phyloP scores from a whole-genome alignment of 2,329 filamentous ascomycete genomes.

The Cladosporium cucumerinum region DNA sequence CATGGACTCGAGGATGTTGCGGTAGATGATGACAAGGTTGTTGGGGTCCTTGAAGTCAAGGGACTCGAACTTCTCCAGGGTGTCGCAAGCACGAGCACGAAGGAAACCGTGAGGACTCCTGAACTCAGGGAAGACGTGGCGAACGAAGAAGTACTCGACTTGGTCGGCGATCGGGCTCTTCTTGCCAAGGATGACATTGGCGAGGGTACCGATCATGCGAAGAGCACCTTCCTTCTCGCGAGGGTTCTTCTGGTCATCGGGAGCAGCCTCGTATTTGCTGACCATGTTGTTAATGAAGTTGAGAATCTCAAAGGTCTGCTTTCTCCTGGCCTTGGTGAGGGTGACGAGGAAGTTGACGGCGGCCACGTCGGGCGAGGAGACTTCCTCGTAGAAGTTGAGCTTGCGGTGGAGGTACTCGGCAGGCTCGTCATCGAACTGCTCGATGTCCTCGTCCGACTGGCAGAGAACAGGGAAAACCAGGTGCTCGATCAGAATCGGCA shows the following conservation, averaged over 20 bases:
- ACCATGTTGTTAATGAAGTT: conserved; percentile 94
- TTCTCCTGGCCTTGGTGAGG: conserved; percentile 87
- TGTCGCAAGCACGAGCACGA: conserved; percentile 91
- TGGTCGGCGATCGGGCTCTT: conserved; percentile 97
- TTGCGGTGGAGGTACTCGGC: conserved; percentile 97
- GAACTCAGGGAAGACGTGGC: conserved; percentile 98
- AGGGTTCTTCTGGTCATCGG: conserved; percentile 87
- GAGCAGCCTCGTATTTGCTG: conserved; percentile 80
- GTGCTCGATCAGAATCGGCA: conserved; percentile 89
- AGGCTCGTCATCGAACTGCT: conserved; percentile 90
- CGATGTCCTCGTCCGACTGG: conserved; percentile 84
- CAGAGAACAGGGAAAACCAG: conserved; percentile 95
- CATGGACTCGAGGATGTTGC: conserved; percentile 96
- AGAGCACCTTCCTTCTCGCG: conserved; percentile 94
- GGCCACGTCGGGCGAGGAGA: conserved; percentile 89
- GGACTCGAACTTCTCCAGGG: conserved; percentile 95
- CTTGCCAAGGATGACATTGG: conserved; percentile 91
- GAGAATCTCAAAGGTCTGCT: conserved; percentile 92
- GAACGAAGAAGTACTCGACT: conserved; percentile 97
- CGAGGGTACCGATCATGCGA: conserved; percentile 93
- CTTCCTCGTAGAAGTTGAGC: conserved; percentile 96
- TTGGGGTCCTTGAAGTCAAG: conserved; percentile 95
- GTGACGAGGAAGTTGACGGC: conserved; percentile 96
- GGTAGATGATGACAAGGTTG: conserved; percentile 94
- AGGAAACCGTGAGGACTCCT: conserved; percentile 88